Base-by-base conservation (phyloP, 148 eudicot genomes). In the Vaccinium darrowii region DNA sequence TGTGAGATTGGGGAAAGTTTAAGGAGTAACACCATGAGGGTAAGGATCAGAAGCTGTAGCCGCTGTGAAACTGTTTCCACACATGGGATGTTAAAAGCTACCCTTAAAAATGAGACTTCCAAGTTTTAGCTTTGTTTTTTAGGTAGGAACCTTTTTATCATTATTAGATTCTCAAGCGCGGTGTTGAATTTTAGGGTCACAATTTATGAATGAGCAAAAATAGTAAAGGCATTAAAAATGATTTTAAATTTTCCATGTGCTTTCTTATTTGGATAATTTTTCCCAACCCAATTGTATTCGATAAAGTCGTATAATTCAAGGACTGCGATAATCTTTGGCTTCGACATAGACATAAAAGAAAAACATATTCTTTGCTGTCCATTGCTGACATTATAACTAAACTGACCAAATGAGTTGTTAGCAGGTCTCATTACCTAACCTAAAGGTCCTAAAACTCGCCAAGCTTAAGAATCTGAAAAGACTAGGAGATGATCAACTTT, bases 41-140 rank as follows among this genome's bases (percentile, higher is more conserved):
- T 94, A 23, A 85, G 72, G 77, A 85, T 94, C 36, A 88, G 95
- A 88, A 89, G 87, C 52, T 93, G 97, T 89, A 87, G 84, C 54
- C 84, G 85, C 0, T 54, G 84, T 69, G 97, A 43, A 43, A n/a
- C n/a, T n/a, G n/a, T 30, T 30, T 30, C 1, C 43, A 39, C 43
- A 39, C 43, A 39, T 39, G 43, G 43, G 43, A 39, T 39, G 43
- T 39, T 39, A 1, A 39, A 3, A 39, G 43, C 43, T 39, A 39
- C 43, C 57, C 57, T 53, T 11, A 13, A 57, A 57, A 57, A 15
- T 57, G 62, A 57, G 15, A 15, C 62, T 57, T 57, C 1, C 62
- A 13, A 57, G 2, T 57, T 57, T 57, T 57, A 57, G 8, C 65
- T n/a, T 5, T 58, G 7, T 58, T 58, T 58, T 58, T 4, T 0